These are phyloP conservation scores for Phytophthora multivora DNA, from an alignment of 352 stramenopile genomes.

Conservation along the genomic window DNA sequence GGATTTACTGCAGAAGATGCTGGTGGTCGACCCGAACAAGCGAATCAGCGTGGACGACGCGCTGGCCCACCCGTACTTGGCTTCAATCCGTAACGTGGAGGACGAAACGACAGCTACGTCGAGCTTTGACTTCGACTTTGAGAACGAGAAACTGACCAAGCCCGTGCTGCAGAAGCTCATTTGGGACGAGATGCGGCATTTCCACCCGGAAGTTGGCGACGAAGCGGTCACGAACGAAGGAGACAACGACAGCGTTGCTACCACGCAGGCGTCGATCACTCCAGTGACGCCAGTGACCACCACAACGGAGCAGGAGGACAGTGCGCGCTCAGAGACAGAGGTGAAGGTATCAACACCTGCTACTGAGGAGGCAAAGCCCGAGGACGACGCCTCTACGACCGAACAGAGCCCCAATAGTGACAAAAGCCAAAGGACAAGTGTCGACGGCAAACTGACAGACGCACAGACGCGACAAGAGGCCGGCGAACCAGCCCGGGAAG, in stretches of 20 bases:
- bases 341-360: conserved; percentile 13
- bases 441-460: conserved; percentile 20
- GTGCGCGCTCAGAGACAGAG: background rate
- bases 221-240: conserved; percentile 25
- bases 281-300: conserved; percentile 42
- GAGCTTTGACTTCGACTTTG: conserved; percentile 89
- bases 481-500: conserved; percentile 53
- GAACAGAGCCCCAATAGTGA: conserved; percentile 23
- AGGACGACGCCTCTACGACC: conserved; percentile 13
- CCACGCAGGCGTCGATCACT: conserved; percentile 33
- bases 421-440: conserved; percentile 30
- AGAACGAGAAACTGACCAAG: conserved; percentile 88
- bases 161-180: conserved; percentile 83
- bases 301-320: conserved; percentile 16
- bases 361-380: conserved; percentile 18
- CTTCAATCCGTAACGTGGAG: conserved; percentile 86
- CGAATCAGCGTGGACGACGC: conserved; percentile 92
- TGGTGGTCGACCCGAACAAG: conserved; percentile 93
- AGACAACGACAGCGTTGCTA: conserved; percentile 28
- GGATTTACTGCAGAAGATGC: conserved; percentile 92
- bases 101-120: conserved; percentile 83
- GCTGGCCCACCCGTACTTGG: conserved; percentile 89
- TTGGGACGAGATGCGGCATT: conserved; percentile 83
- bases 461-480: conserved; percentile 46
- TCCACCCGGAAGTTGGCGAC: conserved; percentile 67